Percentiles rank a stretch among this genome's conserved stretches.
These are phyloP conservation scores for Mesembryanthemum crystallinum DNA, from an alignment of 148 eudicot genomes.

Conservation along the genomic window DNA sequence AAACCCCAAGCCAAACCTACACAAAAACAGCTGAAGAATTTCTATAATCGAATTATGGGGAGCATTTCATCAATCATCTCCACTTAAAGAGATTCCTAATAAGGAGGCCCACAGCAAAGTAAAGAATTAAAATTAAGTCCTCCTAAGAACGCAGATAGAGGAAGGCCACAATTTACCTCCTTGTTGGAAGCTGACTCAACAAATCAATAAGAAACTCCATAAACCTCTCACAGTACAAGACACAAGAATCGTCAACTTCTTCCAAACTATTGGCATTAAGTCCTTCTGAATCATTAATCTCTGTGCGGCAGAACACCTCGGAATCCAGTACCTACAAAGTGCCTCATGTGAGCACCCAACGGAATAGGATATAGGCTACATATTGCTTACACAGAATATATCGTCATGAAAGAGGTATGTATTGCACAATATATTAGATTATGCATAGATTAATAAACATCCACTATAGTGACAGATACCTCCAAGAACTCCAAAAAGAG, in stretches of 20 bases:
- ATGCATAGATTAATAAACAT: background rate
- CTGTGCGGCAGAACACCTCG: constrained; percentile 46
- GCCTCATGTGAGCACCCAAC: background rate
- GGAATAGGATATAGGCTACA: background rate
- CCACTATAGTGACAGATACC: constrained; percentile 36
- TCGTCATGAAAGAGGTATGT: background rate
- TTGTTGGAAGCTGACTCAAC: constrained; percentile 89
- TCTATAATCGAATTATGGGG: background rate
- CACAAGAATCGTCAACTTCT: constrained; percentile 62
- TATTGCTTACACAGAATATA: background rate
- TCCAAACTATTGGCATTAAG: constrained; percentile 38
- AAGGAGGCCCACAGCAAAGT: background rate
- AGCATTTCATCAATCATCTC: background rate
- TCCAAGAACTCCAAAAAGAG: constrained; percentile 80
- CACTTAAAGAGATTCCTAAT: background rate
- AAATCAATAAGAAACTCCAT: constrained; percentile 96
- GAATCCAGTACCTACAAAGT: constrained; percentile 66
- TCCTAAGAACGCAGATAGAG: background rate
- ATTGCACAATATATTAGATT: background rate
- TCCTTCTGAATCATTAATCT: constrained; percentile 34
- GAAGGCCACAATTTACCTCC: constrained; percentile 50
- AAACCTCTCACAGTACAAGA: constrained; percentile 92
- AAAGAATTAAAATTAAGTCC: background rate
- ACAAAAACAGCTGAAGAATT: background rate
- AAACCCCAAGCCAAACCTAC: background rate